phyloP scores from a whole-genome alignment of 306 rosid species.

The Adenanthera pavonina region DNA sequence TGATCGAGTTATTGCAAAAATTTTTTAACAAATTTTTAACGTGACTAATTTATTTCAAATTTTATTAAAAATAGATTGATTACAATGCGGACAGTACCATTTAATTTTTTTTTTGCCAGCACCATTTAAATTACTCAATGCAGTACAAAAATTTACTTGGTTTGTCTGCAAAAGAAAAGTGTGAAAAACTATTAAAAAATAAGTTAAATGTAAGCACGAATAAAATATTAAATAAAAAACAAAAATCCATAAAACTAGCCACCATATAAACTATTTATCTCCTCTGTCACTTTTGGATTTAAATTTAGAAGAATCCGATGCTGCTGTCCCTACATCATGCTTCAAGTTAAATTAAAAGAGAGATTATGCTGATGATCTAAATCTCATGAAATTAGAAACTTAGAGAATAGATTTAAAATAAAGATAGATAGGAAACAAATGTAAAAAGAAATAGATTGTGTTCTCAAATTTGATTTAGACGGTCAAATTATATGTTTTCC shows the following conservation, averaged over 20 bases:
- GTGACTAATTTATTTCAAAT: neutral
- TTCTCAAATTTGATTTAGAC: no score
- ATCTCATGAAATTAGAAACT: no score
- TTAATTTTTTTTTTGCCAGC: neutral
- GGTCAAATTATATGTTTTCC: no score
- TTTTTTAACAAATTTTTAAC: neutral
- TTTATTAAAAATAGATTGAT: neutral
- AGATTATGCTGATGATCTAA: neutral
- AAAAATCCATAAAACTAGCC: slow-evolving; percentile 6
- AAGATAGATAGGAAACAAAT: no score
- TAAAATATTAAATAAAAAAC: neutral
- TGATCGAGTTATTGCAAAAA: neutral
- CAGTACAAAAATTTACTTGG: neutral
- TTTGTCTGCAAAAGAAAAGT: neutral
- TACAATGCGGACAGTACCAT: neutral
- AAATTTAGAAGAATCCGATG: slow-evolving; percentile 44
- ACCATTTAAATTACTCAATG: neutral
- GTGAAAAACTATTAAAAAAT: neutral
- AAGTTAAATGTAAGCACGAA: neutral
- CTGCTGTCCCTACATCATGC: slow-evolving; percentile 36
- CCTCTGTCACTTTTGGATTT: slow-evolving; percentile 35
- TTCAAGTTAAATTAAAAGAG: neutral
- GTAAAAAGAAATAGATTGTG: no score
- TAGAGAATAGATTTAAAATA: no score
- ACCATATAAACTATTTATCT: slow-evolving; percentile 21